Conservation (phyloP, 202 grass and related monocot genomes). For the Schoenoplectus tabernaemontani region DNA sequence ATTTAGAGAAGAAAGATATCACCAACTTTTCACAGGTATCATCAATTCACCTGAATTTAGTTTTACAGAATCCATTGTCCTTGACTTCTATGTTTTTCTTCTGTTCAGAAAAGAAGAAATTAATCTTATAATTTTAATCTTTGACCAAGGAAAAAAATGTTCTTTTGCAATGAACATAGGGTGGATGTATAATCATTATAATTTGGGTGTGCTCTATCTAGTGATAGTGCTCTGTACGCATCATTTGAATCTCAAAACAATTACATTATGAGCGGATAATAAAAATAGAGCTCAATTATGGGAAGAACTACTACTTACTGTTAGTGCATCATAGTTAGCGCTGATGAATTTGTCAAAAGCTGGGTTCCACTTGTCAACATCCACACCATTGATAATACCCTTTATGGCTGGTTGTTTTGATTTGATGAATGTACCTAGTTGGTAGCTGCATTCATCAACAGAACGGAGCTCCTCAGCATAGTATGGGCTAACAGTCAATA, state of each 20-base stretch:
- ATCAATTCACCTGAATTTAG: neutral
- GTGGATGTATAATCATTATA: neutral
- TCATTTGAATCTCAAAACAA: neutral
- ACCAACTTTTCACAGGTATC: neutral
- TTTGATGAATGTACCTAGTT: conserved; percentile 38
- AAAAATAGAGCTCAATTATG: neutral
- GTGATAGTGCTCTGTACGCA: neutral
- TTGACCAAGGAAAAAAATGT: neutral
- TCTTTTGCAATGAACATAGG: too few species aligned
- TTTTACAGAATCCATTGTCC: neutral
- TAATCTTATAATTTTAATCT: neutral
- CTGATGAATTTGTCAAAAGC: conserved; percentile 39
- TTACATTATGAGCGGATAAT: neutral
- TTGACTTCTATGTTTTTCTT: neutral
- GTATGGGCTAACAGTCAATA: conserved; percentile 72
- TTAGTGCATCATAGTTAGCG: conserved; percentile 54
- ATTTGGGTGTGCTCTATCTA: neutral
- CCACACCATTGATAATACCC: conserved; percentile 75
- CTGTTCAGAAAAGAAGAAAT: neutral
- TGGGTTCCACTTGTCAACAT: conserved; percentile 69
- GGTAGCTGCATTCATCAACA: conserved; percentile 45
- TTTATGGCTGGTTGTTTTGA: conserved; percentile 35
- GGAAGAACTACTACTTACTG: conserved; percentile 27
- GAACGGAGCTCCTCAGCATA: conserved; percentile 70
- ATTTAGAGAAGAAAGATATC: conserved; percentile 13